Conservation (phyloP, 2,329 filamentous ascomycete species). For the Lasiodiplodia sp. region DNA sequence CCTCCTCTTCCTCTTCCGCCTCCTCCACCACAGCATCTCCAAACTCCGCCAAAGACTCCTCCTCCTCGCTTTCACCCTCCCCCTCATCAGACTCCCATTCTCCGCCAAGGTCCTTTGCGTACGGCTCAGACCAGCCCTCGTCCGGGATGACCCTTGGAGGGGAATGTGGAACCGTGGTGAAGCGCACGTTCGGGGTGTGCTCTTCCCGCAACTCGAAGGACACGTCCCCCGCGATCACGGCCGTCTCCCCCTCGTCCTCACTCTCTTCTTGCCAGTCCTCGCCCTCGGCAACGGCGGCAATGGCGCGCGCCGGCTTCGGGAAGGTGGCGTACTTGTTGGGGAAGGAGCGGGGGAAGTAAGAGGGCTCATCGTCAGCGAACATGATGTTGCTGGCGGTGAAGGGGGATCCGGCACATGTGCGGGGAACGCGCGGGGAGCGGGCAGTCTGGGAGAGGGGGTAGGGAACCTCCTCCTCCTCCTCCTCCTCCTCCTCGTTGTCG, state of each 20-base stretch:
- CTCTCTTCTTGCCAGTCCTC: not conserved
- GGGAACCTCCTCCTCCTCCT: not conserved
- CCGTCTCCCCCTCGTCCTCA: constrained; percentile 4
- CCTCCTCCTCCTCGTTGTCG: not conserved
- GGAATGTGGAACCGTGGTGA: not conserved
- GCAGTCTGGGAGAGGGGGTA: not conserved
- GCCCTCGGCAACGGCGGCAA: not conserved
- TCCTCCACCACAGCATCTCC: not conserved
- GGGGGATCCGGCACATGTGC: not conserved
- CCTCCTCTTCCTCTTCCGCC: not conserved
- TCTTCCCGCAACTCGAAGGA: not conserved
- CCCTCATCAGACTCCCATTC: not conserved
- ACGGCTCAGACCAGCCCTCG: not conserved
- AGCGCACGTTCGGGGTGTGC: not conserved
- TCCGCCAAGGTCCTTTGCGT: not conserved
- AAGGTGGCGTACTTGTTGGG: not conserved
- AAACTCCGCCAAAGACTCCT: not conserved
- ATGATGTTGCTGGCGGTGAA: not conserved
- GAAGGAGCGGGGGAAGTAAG: not conserved
- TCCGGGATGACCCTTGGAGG: not conserved
- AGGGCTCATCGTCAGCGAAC: too few relatives aligned
- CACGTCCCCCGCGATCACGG: not conserved
- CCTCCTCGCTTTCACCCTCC: not conserved
- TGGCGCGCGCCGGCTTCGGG: not conserved
- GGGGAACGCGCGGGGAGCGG: not conserved